Evolutionary conservation across 2,329 filamentous ascomycete genomes (phyloP).

Genomic region (Fusarium decemcellulare): DNA sequence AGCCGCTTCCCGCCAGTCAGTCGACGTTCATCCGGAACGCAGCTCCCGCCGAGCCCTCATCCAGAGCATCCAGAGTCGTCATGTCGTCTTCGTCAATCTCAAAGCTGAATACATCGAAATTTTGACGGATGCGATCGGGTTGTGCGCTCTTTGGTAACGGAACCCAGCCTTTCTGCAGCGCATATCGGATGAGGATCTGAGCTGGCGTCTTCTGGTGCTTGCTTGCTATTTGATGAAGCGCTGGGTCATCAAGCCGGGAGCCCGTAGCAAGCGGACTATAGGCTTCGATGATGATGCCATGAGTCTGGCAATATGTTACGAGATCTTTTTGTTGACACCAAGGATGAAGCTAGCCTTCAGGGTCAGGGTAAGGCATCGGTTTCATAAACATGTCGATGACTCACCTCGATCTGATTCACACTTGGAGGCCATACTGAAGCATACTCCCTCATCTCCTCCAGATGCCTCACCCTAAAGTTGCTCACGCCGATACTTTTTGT

Average conservation of each 20-base stretch:
- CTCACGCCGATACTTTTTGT: constrained; percentile 79
- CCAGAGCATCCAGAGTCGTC: constrained; percentile 51
- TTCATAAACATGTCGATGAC: constrained; percentile 34
- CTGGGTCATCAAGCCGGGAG: constrained; percentile 63
- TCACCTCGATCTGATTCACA: constrained; percentile 81
- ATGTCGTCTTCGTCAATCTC: constrained; percentile 71
- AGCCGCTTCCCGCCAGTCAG: constrained; percentile 5
- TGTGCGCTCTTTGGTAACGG: constrained; percentile 77
- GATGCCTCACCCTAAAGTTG: constrained; percentile 77
- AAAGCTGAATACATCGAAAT: constrained; percentile 74
- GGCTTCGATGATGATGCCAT: constrained; percentile 73
- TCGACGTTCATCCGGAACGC: constrained; percentile 50
- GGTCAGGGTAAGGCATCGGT: neutral
- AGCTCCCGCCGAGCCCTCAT: constrained; percentile 48
- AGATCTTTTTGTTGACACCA: constrained; percentile 72
- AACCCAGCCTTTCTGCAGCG: constrained; percentile 78
- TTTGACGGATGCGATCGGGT: constrained; percentile 70
- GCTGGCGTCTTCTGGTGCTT: constrained; percentile 73
- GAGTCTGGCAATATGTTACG: constrained; percentile 76
- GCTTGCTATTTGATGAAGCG: constrained; percentile 67
- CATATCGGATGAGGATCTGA: constrained; percentile 78
- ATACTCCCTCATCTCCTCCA: constrained; percentile 77
- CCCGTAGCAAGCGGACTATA: constrained; percentile 57
- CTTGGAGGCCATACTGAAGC: constrained; percentile 79
- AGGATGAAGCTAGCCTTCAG: constrained; percentile 71